Base-by-base conservation (phyloP, 2,329 filamentous ascomycete genomes). In the Neofusicoccum kwambonambiense region DNA sequence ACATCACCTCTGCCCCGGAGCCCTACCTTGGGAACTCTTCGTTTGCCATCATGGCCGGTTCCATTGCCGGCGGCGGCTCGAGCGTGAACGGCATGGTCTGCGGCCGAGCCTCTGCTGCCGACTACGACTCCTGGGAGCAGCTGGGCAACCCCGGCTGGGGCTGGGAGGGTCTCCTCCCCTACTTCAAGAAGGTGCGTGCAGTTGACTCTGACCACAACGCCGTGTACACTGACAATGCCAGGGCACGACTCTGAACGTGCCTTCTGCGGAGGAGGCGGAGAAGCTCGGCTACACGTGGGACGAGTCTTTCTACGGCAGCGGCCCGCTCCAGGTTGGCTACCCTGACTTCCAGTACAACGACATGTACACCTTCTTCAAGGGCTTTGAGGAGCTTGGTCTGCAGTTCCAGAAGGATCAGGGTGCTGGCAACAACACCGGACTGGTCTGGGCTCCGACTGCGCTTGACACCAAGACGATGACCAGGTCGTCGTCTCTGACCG, bases 61-160 rank as follows among this genome's bases (percentile, higher is more conserved):
- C 75, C 62, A 74, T 74, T 1, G 68, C 77, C 2, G 74, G 74
- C 45, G 78, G 76, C 17, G 77, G 75, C 3, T 77, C 73, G 17
- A 70, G 70, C 3, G 77, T 79, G 56, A 79, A 79, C 68, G 75
- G 76, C 70, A 70, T 31, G 19, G 44, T 49, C 34, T 75, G 72
- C 73, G 74, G 75, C 57, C 73, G 75, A 13, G 72, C 68, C 27
- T 72, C 69, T 15, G 65, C 65, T n/a, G 45, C 65, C 7, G 70
- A 70, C 35, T 27, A 76, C 54, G 82, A 89, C 72, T 80, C 80
- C 0, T 89, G 86, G 86, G 83, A 81, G 52, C 73, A 77, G 35
- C 73, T 89, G 9, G 86, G 86, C 0, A 89, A 88, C 68, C 64
- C 68, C 1, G 86, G 85, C 1, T 89, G 87, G 87, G 78, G 80